Base-by-base conservation (phyloP, 805 yeast genomes). In the Lipomyces yamadae region DNA sequence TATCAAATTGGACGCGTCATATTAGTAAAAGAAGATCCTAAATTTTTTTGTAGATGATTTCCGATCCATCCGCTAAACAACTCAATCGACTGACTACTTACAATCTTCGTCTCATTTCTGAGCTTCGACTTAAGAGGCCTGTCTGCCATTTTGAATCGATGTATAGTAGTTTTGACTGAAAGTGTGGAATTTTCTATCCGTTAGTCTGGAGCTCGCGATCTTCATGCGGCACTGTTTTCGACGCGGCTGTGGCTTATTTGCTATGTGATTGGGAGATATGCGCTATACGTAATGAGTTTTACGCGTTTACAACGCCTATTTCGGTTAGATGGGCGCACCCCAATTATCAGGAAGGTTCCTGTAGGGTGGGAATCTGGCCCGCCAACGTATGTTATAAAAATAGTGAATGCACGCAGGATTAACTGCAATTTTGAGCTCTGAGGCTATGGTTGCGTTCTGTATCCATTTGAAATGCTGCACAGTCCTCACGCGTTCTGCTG, bases 91-190 rank as follows among this genome's bases (percentile, higher is more conserved):
- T 37, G 39, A 37, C 10, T 37, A 58, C 70, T 8, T 45, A 67
- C 70, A 58, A 45, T 64, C 34, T 67, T 67, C 37, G 70, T 50
- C 52, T 67, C 70, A 4, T 54, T 59, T 18, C 70, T 56, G 48
- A 67, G 68, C 56, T 62, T 60, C 7, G 61, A 50, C 58, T 60
- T 64, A n/a, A 61, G 18, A 52, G 54, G 53, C 45, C 68, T 57
- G 35, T 67, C 70, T 11, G 70, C 59, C 70, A 67, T 67, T 29
- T 62, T 39, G 33, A 56, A 18, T 37, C 35, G 53, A 52, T 52
- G 39, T 29, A n/a, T 18, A 18, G 55, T 13, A 3, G 48, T 4
- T 15, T 6, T 5, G 8, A 0, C 13, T 10, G 24, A 42, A 15
- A n/a, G 24, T n/a, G 8, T 3, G 2, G 29, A 42, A 37, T 37